Conservation (phyloP, 2,329 filamentous ascomycete genomes). For the Aspergillus sp. region DNA sequence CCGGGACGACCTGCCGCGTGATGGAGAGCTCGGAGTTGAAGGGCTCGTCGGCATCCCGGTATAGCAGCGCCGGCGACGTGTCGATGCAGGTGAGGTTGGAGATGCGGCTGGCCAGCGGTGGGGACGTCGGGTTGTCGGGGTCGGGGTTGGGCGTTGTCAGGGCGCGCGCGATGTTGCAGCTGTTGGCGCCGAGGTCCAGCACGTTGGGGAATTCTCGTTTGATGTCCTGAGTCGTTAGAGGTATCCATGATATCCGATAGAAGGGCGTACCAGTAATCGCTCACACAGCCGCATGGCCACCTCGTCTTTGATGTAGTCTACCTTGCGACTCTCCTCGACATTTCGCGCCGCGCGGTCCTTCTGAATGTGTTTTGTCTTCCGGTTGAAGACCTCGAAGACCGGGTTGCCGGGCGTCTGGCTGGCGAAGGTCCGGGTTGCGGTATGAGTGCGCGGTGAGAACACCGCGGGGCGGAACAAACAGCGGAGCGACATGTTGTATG, state of each 20-base stretch:
- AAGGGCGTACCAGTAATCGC: conserved; percentile 68
- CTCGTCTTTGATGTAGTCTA: conserved; percentile 93
- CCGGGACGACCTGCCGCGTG: conserved; percentile 68
- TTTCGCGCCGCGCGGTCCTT: conserved; percentile 79
- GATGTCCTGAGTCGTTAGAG: conserved; percentile 68
- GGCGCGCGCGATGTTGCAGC: conserved; percentile 86
- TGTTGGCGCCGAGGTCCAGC: conserved; percentile 91
- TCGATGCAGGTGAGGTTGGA: conserved; percentile 76
- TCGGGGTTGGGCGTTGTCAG: conserved; percentile 69
- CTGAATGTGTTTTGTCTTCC: conserved; percentile 81
- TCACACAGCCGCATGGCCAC: conserved; percentile 82
- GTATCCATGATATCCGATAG: too few relatives aligned
- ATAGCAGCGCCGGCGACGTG: conserved; percentile 71
- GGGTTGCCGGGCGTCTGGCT: conserved; percentile 74
- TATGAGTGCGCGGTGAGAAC: conserved; percentile 17
- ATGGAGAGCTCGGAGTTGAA: conserved; percentile 75
- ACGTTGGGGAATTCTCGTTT: conserved; percentile 80
- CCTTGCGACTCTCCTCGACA: conserved; percentile 68
- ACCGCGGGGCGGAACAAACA: conserved; percentile 12
- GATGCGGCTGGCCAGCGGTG: conserved; percentile 68
- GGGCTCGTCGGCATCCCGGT: conserved; percentile 64
- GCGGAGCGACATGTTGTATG: conserved; percentile 23
- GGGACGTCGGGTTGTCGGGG: conserved; percentile 40
- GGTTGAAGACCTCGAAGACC: conserved; percentile 87
- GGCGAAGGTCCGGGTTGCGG: conserved; percentile 61